Evolutionary conservation across 352 stramenopile genomes (phyloP).

Genomic region (Pythium guiyangense): DNA sequence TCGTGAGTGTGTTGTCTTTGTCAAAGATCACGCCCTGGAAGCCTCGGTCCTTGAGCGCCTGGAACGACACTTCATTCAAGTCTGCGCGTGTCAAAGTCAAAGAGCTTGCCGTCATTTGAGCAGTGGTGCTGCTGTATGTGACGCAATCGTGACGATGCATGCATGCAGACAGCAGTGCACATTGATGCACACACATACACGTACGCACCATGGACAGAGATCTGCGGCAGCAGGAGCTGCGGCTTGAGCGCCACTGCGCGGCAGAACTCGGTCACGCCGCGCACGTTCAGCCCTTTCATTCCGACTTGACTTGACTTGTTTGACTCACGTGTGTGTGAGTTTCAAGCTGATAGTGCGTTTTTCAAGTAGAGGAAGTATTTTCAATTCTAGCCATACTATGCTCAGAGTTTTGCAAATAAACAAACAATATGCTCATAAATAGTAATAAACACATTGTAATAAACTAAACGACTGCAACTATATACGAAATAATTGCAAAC

Average conservation of each 20-base stretch:
- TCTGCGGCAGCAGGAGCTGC: conserved; percentile 74
- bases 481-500: too few species aligned
- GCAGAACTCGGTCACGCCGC: conserved; percentile 78
- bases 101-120: not conserved
- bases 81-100: conserved; percentile 23
- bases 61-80: conserved; percentile 80
- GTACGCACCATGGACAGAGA: conserved; percentile 65
- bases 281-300: conserved; percentile 76
- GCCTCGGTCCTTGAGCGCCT: conserved; percentile 66
- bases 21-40: conserved; percentile 95
- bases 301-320: not conserved
- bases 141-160: not conserved
- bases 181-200: not conserved
- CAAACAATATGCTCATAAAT: too few species aligned
- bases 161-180: not conserved
- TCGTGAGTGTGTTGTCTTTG: conserved; percentile 97
- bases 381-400: too few species aligned
- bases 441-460: too few species aligned
- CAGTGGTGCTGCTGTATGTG: not conserved
- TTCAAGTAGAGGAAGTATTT: not conserved
- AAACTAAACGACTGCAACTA: too few species aligned
- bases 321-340: not conserved
- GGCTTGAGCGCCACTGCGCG: conserved; percentile 63
- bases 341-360: not conserved
- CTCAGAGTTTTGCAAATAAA: too few species aligned